Percentiles rank a stretch among this genome's conserved stretches.
Conservation (phyloP, 2,329 filamentous ascomycete species). For the Pseudogymnoascus pannorum region DNA sequence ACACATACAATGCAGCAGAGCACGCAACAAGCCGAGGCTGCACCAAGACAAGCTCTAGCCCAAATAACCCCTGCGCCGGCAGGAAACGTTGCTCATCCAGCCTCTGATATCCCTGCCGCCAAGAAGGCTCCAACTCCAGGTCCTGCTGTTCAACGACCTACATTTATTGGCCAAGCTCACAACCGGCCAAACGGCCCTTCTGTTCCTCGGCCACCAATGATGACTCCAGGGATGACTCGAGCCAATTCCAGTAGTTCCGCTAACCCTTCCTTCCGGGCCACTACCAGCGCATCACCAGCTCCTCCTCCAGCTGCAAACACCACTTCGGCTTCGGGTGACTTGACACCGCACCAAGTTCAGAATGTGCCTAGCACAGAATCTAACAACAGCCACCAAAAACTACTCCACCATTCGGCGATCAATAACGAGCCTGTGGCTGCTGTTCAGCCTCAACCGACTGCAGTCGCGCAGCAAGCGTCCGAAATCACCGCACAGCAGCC, state of each 20-base stretch:
- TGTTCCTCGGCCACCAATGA: conserved; percentile 27
- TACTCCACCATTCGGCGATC: not conserved
- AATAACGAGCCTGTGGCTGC: not conserved
- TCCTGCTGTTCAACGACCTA: conserved; percentile 23
- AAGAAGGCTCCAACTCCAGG: conserved; percentile 15
- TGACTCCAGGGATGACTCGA: conserved; percentile 19
- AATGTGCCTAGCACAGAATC: not conserved
- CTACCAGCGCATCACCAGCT: conserved; percentile 16
- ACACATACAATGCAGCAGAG: conserved; percentile 12
- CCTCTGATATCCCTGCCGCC: conserved; percentile 7
- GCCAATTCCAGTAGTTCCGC: conserved; percentile 21
- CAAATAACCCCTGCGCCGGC: not conserved
- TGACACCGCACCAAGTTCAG: not conserved
- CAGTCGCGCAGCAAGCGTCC: not conserved
- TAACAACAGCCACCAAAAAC: not conserved
- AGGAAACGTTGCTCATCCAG: conserved; percentile 12
- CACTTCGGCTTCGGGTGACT: not conserved
- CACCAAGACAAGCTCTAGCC: not conserved
- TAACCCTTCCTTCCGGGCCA: conserved; percentile 11
- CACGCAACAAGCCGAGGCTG: conserved; percentile 6
- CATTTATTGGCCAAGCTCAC: conserved; percentile 21
- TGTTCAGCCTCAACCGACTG: not conserved
- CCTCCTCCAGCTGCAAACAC: conserved; percentile 20
- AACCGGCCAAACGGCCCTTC: conserved; percentile 18
- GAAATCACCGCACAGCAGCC: not conserved